Conservation (phyloP, 2,329 filamentous ascomycete genomes). For the Ophiostoma australiae region DNA sequence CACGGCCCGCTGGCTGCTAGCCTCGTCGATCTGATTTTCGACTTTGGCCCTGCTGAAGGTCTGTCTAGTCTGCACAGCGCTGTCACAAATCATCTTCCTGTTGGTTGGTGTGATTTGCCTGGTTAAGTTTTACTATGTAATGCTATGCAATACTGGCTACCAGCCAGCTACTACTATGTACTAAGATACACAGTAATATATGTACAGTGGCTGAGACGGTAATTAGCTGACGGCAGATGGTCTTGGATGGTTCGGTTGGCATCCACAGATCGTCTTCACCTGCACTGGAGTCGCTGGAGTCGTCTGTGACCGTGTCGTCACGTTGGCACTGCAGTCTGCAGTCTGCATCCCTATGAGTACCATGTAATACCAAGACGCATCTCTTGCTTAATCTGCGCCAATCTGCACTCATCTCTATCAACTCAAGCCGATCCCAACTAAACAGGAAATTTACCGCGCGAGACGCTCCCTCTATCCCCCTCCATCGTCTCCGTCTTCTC, state of each 20-base stretch:
- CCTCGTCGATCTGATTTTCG: constrained; percentile 6
- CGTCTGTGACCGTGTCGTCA: background rate
- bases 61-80: background rate
- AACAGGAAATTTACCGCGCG: background rate
- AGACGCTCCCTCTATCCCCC: background rate
- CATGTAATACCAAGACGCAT: background rate
- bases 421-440: background rate
- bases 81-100: background rate
- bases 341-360: too few relatives aligned
- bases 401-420: background rate
- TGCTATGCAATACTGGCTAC: background rate
- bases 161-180: too few relatives aligned
- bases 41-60: background rate
- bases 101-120: background rate
- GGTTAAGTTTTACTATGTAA: background rate
- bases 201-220: too few relatives aligned
- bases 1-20: constrained; percentile 9
- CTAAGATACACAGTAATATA: too few relatives aligned
- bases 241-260: too few relatives aligned
- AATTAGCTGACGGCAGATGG: too few relatives aligned
- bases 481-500: background rate
- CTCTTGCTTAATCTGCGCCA: too few relatives aligned
- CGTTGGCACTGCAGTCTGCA: too few relatives aligned
- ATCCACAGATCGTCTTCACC: background rate
- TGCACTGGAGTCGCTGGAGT: background rate